A percentile compares a stretch with the other conserved stretches of the same genome.
Evolutionary conservation across 2,329 filamentous ascomycete species (phyloP).

Genomic region (Tolypocladium inflatum): DNA sequence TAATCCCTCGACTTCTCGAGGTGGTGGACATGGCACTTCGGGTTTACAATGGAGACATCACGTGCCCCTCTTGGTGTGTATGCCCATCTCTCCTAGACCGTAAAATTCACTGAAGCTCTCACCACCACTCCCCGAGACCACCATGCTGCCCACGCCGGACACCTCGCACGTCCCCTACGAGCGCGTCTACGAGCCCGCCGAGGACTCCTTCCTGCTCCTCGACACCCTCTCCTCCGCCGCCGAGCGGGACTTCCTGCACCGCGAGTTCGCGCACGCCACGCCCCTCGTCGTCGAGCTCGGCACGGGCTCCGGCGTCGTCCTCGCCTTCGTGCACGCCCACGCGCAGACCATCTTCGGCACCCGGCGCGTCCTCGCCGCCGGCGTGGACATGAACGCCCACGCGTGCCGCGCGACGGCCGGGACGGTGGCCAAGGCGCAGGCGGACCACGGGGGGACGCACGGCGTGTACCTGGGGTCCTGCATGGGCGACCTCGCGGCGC

Average conservation of each 20-base stretch:
- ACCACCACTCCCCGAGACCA: constrained; percentile 8
- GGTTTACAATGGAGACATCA: constrained; percentile 7
- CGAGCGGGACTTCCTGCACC: constrained; percentile 60
- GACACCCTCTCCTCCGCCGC: constrained; percentile 72
- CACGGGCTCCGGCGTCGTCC: constrained; percentile 86
- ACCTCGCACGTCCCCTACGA: constrained; percentile 86
- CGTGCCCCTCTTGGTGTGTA: constrained; percentile 6
- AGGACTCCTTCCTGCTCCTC: constrained; percentile 90
- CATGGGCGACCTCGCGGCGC: constrained; percentile 59
- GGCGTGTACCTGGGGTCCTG: constrained; percentile 55
- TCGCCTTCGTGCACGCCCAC: constrained; percentile 78
- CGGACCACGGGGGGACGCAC: constrained; percentile 23
- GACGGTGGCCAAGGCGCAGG: constrained; percentile 49
- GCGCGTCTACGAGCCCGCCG: constrained; percentile 86
- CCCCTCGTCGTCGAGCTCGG: constrained; percentile 78
- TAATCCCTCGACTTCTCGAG: not conserved
- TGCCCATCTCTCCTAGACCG: not conserved
- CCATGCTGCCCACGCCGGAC: constrained; percentile 86
- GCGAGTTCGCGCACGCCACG: constrained; percentile 41
- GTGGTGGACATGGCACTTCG: not conserved
- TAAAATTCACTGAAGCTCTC: not conserved
- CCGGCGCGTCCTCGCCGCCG: constrained; percentile 59
- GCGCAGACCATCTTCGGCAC: constrained; percentile 63
- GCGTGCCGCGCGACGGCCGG: constrained; percentile 67
- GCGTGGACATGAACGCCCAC: constrained; percentile 76